These are phyloP conservation scores for Phaeotremella fagi DNA, from an alignment of 768 basidiomycete genomes.

Conservation along the genomic window DNA sequence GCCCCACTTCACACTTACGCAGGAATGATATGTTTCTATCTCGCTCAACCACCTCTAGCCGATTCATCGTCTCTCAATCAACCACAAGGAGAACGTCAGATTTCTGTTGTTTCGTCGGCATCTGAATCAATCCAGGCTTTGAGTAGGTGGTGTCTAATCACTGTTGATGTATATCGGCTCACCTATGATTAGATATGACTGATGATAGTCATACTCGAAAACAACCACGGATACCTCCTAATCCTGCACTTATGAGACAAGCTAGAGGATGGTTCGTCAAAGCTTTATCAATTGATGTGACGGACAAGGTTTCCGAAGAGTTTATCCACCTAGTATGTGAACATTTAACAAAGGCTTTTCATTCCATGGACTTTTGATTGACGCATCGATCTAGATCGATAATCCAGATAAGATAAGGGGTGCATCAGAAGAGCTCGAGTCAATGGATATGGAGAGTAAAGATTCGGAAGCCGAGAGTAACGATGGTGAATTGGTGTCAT, in stretches of 20 bases:
- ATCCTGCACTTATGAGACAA: constrained; percentile 17
- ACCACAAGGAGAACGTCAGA: neutral
- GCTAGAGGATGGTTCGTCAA: constrained; percentile 34
- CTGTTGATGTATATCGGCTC: neutral
- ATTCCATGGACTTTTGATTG: neutral
- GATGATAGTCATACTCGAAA: no score
- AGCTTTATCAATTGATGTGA: constrained; percentile 22
- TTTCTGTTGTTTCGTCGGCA: neutral
- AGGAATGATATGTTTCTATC: constrained; percentile 62
- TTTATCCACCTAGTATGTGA: constrained; percentile 33
- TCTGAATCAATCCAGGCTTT: neutral
- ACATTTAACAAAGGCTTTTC: neutral
- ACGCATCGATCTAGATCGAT: constrained; percentile 16
- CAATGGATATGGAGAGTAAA: no score
- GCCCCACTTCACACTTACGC: constrained; percentile 75
- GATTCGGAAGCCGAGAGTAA: no score
- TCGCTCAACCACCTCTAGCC: constrained; percentile 41
- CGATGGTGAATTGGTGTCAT: neutral
- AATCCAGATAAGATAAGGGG: neutral
- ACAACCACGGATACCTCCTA: no score
- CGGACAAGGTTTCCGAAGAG: constrained; percentile 22
- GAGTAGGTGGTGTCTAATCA: neutral
- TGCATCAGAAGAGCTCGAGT: neutral
- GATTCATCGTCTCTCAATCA: neutral
- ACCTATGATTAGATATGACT: no score